phyloP scores from a whole-genome alignment of 257 asterid species.

The Solanum arcanum region DNA sequence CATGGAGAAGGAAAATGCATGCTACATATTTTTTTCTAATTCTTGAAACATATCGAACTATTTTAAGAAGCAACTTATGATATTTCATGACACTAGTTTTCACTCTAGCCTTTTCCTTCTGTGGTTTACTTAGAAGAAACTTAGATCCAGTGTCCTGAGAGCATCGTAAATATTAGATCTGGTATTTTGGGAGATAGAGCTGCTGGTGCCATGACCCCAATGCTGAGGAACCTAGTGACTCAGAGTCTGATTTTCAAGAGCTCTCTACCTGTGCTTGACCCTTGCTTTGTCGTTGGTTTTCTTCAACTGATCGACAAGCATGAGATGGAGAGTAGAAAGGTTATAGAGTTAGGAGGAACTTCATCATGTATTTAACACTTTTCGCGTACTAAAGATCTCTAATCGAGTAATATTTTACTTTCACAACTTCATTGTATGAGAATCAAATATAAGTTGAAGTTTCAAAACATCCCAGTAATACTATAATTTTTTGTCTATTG shows the following conservation, averaged over 20 bases:
- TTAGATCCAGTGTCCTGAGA: conserved; percentile 30
- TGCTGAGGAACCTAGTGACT: conserved; percentile 21
- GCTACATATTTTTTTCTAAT: background rate
- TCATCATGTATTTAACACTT: background rate
- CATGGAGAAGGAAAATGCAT: background rate
- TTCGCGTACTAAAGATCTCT: background rate
- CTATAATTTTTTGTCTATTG: background rate
- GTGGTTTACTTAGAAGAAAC: conserved; percentile 42
- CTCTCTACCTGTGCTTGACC: conserved; percentile 85
- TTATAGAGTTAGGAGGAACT: conserved; percentile 40
- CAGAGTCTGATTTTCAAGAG: conserved; percentile 59
- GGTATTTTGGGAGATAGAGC: conserved; percentile 66
- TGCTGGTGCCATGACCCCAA: conserved; percentile 76
- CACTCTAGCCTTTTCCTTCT: background rate
- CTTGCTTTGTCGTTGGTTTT: conserved; percentile 88
- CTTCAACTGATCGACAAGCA: conserved; percentile 78
- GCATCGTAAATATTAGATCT: conserved; percentile 58
- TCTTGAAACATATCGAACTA: background rate
- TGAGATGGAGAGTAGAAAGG: conserved; percentile 96
- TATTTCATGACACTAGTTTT: background rate
- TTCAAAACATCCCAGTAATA: background rate
- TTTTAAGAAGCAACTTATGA: background rate
- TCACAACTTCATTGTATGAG: background rate
- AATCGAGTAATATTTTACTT: too few relatives aligned
- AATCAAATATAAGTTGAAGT: too few relatives aligned